phyloP scores from a whole-genome alignment of 495 filamentous ascomycete species.

The Chlorociboria aeruginascens region DNA sequence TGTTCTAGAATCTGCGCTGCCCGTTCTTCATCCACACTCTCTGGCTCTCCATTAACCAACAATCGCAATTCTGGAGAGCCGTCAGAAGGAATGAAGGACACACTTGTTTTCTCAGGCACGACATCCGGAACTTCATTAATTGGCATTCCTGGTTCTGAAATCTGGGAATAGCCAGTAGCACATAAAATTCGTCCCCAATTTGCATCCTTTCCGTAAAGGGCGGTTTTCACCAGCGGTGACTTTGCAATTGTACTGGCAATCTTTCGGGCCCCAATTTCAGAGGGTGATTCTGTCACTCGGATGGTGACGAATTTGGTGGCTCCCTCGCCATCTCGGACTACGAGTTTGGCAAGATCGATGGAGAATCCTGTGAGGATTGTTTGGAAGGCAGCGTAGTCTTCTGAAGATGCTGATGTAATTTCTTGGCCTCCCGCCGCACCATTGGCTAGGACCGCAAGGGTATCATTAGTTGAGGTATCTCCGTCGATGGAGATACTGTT shows the following conservation, averaged over 20 bases:
- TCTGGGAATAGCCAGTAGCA: slow-evolving; percentile 81
- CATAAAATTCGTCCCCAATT: slow-evolving; percentile 98
- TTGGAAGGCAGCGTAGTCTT: slow-evolving; percentile 55
- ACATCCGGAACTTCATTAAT: slow-evolving; percentile 48
- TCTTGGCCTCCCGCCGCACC: slow-evolving; percentile 76
- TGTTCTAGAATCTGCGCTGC: slow-evolving; percentile 78
- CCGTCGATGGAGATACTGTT: slow-evolving; percentile 97
- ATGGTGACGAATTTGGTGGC: slow-evolving; percentile 98
- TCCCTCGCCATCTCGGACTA: slow-evolving; percentile 93
- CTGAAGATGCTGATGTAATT: slow-evolving; percentile 39
- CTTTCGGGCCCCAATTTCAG: slow-evolving; percentile 49
- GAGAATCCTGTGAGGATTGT: slow-evolving; percentile 63
- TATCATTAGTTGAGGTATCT: slow-evolving; percentile 96
- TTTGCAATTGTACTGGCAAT: slow-evolving; percentile 86
- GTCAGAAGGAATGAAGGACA: slow-evolving; percentile 82
- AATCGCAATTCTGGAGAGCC: slow-evolving; percentile 72
- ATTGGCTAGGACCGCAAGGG: slow-evolving; percentile 85
- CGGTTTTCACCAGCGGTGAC: slow-evolving; percentile 92
- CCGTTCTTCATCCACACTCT: slow-evolving; percentile 78
- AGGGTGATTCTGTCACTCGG: slow-evolving; percentile 60
- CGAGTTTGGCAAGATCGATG: slow-evolving; percentile 74
- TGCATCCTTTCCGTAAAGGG: slow-evolving; percentile 90
- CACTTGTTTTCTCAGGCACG: slow-evolving; percentile 72
- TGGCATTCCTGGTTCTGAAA: slow-evolving; percentile 40
- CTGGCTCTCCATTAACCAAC: slow-evolving; percentile 82